Evolutionary conservation across 192 early-diverging fungal species (phyloP).

Genomic region (Umbelopsis vinacea): DNA sequence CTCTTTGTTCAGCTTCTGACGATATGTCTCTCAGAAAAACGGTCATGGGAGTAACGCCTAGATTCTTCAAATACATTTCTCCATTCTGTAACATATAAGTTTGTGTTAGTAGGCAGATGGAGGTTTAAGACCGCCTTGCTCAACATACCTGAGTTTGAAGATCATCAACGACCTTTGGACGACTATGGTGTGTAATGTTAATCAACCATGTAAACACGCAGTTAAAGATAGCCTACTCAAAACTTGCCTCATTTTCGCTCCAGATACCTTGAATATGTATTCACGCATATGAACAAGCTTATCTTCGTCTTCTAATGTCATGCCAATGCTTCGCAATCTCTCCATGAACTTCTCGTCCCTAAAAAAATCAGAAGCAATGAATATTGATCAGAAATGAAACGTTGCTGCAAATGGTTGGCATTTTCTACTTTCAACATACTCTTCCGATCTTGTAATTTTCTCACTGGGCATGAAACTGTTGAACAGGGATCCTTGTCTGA

Average conservation of each 20-base stretch:
- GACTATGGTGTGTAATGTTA: neutral
- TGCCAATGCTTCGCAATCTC: constrained; percentile 66
- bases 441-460: constrained; percentile 46
- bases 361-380: neutral
- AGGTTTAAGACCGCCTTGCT: no score
- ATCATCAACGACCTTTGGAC: constrained; percentile 35
- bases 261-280: constrained; percentile 76
- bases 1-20: constrained; percentile 22
- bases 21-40: constrained; percentile 60
- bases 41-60: constrained; percentile 71
- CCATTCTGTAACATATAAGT: constrained; percentile 38
- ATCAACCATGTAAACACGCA: no score
- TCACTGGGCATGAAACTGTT: constrained; percentile 29
- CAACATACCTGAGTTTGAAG: constrained; percentile 27
- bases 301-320: constrained; percentile 77
- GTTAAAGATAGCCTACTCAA: neutral
- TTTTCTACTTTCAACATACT: constrained; percentile 40
- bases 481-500: constrained; percentile 37
- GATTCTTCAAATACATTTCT: constrained; percentile 53
- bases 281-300: constrained; percentile 74
- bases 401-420: neutral
- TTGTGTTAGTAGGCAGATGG: neutral
- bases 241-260: constrained; percentile 47
- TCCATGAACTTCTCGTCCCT: constrained; percentile 58
- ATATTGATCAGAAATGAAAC: no score